phyloP scores from a whole-genome alignment of 768 basidiomycete genomes.

The Mycena latifolia region DNA sequence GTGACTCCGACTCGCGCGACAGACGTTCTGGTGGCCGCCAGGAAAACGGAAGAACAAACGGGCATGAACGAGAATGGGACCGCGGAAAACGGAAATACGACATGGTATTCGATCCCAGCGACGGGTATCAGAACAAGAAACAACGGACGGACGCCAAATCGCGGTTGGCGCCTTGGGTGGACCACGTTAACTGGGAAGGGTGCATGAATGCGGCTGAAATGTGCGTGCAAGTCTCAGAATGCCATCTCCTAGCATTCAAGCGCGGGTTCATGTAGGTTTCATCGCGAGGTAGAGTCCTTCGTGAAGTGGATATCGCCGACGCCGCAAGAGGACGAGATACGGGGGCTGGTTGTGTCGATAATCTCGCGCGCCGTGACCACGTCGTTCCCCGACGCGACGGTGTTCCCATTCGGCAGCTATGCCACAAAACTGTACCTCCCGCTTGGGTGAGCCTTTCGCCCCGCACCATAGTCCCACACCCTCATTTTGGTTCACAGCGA shows the following conservation, averaged over 20 bases:
- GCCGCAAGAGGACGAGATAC: slow-evolving; percentile 85
- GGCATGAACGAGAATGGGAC: slow-evolving; percentile 38
- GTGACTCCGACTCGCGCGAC: slow-evolving; percentile 22
- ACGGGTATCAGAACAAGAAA: slow-evolving; percentile 66
- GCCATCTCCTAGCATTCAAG: no score
- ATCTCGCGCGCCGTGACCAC: slow-evolving; percentile 74
- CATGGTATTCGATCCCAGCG: slow-evolving; percentile 56
- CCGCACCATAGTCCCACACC: not conserved
- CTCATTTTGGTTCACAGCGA: slow-evolving; percentile 66
- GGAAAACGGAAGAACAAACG: not conserved
- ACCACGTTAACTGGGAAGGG: slow-evolving; percentile 75
- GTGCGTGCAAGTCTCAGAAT: slow-evolving; percentile 57
- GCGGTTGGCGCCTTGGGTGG: slow-evolving; percentile 79
- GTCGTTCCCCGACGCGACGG: slow-evolving; percentile 83
- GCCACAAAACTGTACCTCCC: slow-evolving; percentile 96
- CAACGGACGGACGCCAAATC: slow-evolving; percentile 64
- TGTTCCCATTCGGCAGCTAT: slow-evolving; percentile 92
- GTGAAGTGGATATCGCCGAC: slow-evolving; percentile 91
- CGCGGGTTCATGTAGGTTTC: slow-evolving; percentile 77
- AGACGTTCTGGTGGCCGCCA: slow-evolving; percentile 31
- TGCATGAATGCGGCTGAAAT: slow-evolving; percentile 88
- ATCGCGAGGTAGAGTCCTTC: slow-evolving; percentile 89
- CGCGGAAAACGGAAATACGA: slow-evolving; percentile 62
- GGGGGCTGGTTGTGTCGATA: slow-evolving; percentile 76
- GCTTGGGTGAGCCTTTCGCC: slow-evolving; percentile 72